Evolutionary conservation across 371 early-diverging fungal genomes (phyloP).

Genomic region (Blakeslea trispora): DNA sequence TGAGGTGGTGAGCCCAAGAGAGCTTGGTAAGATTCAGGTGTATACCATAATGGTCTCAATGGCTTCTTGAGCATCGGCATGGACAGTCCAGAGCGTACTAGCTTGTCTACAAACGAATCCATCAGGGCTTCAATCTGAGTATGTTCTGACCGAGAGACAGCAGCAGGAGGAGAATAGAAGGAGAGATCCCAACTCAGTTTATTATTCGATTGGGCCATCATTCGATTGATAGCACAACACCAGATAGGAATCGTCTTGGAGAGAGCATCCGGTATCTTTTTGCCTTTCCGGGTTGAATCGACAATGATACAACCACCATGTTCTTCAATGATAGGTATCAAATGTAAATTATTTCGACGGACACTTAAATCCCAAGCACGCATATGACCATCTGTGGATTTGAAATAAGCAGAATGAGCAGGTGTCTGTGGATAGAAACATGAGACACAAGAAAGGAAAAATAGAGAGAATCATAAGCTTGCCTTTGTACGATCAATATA

Average conservation of each 20-base stretch:
- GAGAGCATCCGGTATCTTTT: slow-evolving; percentile 81
- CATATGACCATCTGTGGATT: slow-evolving; percentile 90
- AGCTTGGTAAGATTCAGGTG: slow-evolving; percentile 59
- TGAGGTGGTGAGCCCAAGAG: slow-evolving; percentile 49
- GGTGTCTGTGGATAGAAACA: slow-evolving; percentile 36
- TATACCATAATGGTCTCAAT: slow-evolving; percentile 81
- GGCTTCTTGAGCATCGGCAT: slow-evolving; percentile 55
- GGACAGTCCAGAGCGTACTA: slow-evolving; percentile 58
- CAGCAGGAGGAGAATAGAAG: slow-evolving; percentile 67
- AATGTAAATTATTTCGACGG: slow-evolving; percentile 75
- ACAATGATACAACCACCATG: slow-evolving; percentile 79
- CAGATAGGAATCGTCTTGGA: slow-evolving; percentile 89
- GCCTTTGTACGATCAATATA: slow-evolving; percentile 71
- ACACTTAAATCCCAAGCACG: slow-evolving; percentile 83
- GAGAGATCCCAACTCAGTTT: slow-evolving; percentile 51
- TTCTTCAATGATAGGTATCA: slow-evolving; percentile 57
- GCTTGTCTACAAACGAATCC: slow-evolving; percentile 57
- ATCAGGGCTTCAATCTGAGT: slow-evolving; percentile 66
- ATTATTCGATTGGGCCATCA: slow-evolving; percentile 31
- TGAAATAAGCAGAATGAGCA: slow-evolving; percentile 77
- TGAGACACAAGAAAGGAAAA: too few species aligned
- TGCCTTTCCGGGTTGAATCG: slow-evolving; percentile 86
- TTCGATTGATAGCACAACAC: slow-evolving; percentile 74
- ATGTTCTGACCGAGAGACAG: slow-evolving; percentile 74
- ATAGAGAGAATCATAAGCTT: slow-evolving; percentile 3